Base-by-base conservation (phyloP, 2,329 filamentous ascomycete genomes). In the Septoria linicola region DNA sequence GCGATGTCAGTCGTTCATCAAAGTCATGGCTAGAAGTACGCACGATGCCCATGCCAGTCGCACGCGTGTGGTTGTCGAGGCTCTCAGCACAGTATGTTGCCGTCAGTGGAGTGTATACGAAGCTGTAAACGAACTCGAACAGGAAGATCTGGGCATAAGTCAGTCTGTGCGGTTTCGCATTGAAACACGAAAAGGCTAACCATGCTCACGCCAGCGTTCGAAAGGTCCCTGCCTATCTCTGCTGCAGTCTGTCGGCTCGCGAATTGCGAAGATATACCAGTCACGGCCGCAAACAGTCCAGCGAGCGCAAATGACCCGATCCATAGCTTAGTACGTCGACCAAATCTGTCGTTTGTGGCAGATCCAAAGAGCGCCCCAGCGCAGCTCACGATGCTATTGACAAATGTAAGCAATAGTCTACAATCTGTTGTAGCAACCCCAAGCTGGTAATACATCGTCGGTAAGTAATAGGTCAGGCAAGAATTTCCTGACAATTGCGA, bases 371-470 rank as follows among this genome's bases (percentile, higher is more conserved):
- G 35, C 11, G 49, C 49, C 7, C 49, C 49, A n/a, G 36, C 36
- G 14, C 49, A 52, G 30, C 42, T 47, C 4, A 52, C 49, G n/a
- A 52, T 52, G n/a, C 39, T 52, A 43, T 47, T 52, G 8, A 41
- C 49, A 30, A 52, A 52, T 0, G 49, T 52, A 8, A 52, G 39
- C 8, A 52, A 21, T 1, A 52, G 36, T 19, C 49, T 7, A 8
- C 49, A 36, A 36, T 52, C 36, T 10, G 49, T 52, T 5, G 49
- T 47, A 1, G 42, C 43, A 16, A 52, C 47, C 1, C 49, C 49
- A 6, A 52, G 49, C 37, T 52, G 49, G 10, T 25, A 41, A 21
- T 52, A 52, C 49, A 52, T 52, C 2, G 21, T 37, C 16, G 49
- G 49, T 14, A 52, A 27, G 23, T 52, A 52, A 21, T 52, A 52